A percentile compares a stretch with the other conserved stretches of the same genome.
phyloP scores from a whole-genome alignment of 202 grass and related monocot genomes.

The Sporobolus alterniflorus region DNA sequence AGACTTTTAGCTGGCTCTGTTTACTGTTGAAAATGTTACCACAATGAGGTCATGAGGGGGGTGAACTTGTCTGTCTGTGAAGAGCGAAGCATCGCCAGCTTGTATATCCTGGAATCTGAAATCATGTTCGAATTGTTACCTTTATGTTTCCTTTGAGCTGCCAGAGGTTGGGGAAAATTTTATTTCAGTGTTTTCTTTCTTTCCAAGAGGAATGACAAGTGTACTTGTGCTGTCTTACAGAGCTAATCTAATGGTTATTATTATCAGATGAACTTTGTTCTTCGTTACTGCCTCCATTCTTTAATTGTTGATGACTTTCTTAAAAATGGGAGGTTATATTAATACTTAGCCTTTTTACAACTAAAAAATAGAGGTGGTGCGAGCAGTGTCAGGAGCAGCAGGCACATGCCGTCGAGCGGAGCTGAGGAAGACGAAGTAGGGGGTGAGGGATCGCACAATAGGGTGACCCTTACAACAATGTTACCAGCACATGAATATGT shows the following conservation, averaged over 20 bases:
- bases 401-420: too few relatives aligned
- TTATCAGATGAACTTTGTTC: background rate
- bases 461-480: background rate
- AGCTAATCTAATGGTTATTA: background rate
- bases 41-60: background rate
- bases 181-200: background rate
- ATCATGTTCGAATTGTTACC: conserved; percentile 16
- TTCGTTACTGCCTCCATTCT: background rate
- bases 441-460: too few relatives aligned
- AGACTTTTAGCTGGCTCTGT: background rate
- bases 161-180: background rate
- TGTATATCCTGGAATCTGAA: conserved; percentile 10
- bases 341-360: background rate
- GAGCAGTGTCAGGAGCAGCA: too few relatives aligned
- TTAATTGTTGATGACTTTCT: background rate
- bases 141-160: too few relatives aligned
- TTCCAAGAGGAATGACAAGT: background rate
- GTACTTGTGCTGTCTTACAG: background rate
- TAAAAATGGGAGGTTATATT: background rate
- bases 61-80: background rate
- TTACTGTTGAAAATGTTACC: background rate
- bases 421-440: too few relatives aligned
- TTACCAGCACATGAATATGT: background rate
- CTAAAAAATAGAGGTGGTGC: background rate
- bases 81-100: background rate